Conservation (phyloP, 2,329 filamentous ascomycete species). For the Colletotrichum sublineola region DNA sequence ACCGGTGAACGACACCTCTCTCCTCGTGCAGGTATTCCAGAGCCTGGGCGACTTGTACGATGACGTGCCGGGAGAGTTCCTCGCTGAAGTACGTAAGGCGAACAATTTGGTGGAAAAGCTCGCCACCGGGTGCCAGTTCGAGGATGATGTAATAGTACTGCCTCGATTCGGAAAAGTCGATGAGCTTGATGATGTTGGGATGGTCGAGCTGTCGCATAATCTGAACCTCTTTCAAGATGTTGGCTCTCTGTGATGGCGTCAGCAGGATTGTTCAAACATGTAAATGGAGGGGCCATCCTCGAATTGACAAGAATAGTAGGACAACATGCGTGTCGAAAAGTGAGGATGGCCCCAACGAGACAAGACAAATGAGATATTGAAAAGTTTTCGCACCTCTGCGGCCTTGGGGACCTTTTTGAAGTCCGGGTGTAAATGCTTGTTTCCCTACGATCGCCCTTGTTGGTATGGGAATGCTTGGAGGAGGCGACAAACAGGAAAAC, state of each 20-base stretch:
- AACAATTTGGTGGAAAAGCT: slow-evolving; percentile 98
- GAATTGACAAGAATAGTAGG: slow-evolving; percentile 40
- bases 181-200: slow-evolving; percentile 92
- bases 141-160: slow-evolving; percentile 99
- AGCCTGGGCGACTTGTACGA: slow-evolving; percentile 93
- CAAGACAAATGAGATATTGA: slow-evolving; percentile 52
- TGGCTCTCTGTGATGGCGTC: slow-evolving; percentile 78
- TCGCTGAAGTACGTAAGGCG: slow-evolving; percentile 99
- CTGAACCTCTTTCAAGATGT: slow-evolving; percentile 97
- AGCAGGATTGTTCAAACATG: slow-evolving; percentile 41
- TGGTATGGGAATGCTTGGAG: slow-evolving; percentile 59
- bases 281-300: slow-evolving; percentile 41
- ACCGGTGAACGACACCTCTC: slow-evolving; percentile 97
- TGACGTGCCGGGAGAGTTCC: slow-evolving; percentile 93
- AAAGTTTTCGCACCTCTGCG: slow-evolving; percentile 87
- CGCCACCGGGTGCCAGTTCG: slow-evolving; percentile 93
- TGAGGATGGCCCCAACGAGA: slow-evolving; percentile 47
- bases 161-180: slow-evolving; percentile 92
- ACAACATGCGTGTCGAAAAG: slow-evolving; percentile 46
- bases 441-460: slow-evolving; percentile 76
- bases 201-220: slow-evolving; percentile 99
- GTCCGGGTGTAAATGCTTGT: slow-evolving; percentile 93
- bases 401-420: slow-evolving; percentile 95
- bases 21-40: slow-evolving; percentile 95
- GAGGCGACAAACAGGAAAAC: slow-evolving; percentile 39